Conservation (phyloP, 331 rosid genomes). For the Phaseolus coccineus region DNA sequence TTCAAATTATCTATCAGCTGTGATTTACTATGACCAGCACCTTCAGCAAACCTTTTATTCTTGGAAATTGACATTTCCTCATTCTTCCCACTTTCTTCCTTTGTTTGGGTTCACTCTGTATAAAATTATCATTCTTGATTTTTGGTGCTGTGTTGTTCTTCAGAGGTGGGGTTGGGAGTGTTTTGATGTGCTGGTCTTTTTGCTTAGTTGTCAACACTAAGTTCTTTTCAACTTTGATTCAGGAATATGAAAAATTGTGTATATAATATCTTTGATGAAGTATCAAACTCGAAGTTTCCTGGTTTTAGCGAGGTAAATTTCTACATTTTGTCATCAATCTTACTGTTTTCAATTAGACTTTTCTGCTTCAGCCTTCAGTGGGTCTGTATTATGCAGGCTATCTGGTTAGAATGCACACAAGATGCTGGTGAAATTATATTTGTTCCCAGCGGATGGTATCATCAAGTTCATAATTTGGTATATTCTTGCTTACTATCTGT, state of each 20-base stretch:
- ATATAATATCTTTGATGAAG: slow-evolving; percentile 78
- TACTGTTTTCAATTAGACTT: slow-evolving; percentile 28
- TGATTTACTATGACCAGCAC: not conserved
- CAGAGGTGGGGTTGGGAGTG: not conserved
- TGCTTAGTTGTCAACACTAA: slow-evolving; percentile 34
- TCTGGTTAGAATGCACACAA: slow-evolving; percentile 88
- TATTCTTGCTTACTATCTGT: slow-evolving; percentile 31
- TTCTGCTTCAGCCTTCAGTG: slow-evolving; percentile 42
- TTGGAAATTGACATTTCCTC: not conserved
- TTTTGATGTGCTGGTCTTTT: slow-evolving; percentile 31
- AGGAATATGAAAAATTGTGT: slow-evolving; percentile 79
- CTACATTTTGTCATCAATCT: slow-evolving; percentile 34
- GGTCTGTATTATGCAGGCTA: slow-evolving; percentile 60
- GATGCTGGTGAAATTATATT: slow-evolving; percentile 86
- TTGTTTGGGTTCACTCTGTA: slow-evolving; percentile 6
- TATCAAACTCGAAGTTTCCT: slow-evolving; percentile 71
- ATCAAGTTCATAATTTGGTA: slow-evolving; percentile 96
- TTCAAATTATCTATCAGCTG: slow-evolving; percentile 4
- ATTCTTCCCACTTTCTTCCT: slow-evolving; percentile 11
- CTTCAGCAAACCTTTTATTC: not conserved
- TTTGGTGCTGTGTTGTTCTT: not conserved
- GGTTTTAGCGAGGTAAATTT: slow-evolving; percentile 72
- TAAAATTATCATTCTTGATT: not conserved
- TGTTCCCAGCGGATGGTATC: slow-evolving; percentile 98
- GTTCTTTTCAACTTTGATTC: slow-evolving; percentile 45